Conservation (phyloP, 73 alveolate species). For the Paramecium primaurelia region DNA sequence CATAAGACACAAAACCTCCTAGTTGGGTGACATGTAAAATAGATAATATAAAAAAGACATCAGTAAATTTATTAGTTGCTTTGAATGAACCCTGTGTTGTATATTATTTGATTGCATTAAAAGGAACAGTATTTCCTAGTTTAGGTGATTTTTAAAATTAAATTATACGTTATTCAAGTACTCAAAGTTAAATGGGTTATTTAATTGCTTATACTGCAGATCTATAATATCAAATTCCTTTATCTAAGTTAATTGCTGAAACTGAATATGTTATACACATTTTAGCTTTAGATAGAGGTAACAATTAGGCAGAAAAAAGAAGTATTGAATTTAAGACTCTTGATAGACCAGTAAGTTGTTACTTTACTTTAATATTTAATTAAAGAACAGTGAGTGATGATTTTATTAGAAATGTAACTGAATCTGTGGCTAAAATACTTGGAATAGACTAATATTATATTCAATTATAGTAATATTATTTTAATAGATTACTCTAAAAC, state of each 20-base stretch:
- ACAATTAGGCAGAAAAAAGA: slow-evolving; percentile 5
- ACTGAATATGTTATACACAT: slow-evolving; percentile 48
- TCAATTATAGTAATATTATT: background rate
- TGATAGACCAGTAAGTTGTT: slow-evolving; percentile 7
- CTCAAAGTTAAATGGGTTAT: slow-evolving; percentile 47
- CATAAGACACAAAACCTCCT: slow-evolving; percentile 42
- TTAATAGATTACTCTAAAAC: background rate
- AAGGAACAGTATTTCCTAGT: slow-evolving; percentile 55
- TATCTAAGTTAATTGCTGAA: background rate
- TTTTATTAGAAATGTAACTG: background rate
- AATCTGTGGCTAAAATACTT: background rate
- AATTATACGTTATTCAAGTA: background rate
- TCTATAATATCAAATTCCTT: background rate
- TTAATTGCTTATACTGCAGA: background rate
- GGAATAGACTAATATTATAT: slow-evolving; percentile 27
- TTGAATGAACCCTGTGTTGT: slow-evolving; percentile 44
- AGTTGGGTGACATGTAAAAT: background rate
- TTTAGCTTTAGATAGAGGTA: slow-evolving; percentile 40
- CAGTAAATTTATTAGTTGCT: background rate
- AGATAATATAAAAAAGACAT: background rate
- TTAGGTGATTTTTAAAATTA: background rate
- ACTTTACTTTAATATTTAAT: background rate
- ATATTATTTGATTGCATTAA: slow-evolving; percentile 35
- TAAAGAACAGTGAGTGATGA: background rate
- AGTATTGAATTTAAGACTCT: slow-evolving; percentile 1